Evolutionary conservation across 2,329 filamentous ascomycete species (phyloP).

Genomic region (Pseudogymnoascus sp.): DNA sequence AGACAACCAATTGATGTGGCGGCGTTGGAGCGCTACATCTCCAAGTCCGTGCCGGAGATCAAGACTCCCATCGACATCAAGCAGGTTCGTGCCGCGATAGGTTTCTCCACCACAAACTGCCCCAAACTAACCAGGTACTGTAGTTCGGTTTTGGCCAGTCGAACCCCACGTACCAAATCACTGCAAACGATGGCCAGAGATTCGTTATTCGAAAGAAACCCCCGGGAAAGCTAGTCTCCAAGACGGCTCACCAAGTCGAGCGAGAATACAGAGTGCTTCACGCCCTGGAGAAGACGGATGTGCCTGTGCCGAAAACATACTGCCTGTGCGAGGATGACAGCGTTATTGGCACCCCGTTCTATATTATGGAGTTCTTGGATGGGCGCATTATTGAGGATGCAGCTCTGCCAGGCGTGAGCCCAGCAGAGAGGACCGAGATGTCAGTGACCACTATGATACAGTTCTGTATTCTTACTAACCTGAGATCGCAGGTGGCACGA

Average conservation of each 20-base stretch:
- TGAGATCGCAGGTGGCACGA: slow-evolving; percentile 59
- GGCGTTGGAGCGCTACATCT: slow-evolving; percentile 72
- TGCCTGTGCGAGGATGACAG: slow-evolving; percentile 75
- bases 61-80: slow-evolving; percentile 77
- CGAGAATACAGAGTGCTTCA: slow-evolving; percentile 88
- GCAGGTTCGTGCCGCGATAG: slow-evolving; percentile 52
- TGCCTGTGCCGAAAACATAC: slow-evolving; percentile 77
- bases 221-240: slow-evolving; percentile 84
- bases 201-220: slow-evolving; percentile 97
- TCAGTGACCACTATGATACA: slow-evolving; percentile 30
- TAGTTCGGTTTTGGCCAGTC: slow-evolving; percentile 97
- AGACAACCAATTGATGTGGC: slow-evolving; percentile 83
- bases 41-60: slow-evolving; percentile 72
- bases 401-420: slow-evolving; percentile 62
- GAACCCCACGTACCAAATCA: slow-evolving; percentile 93
- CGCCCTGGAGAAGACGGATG: slow-evolving; percentile 69
- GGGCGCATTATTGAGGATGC: slow-evolving; percentile 91
- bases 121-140: background rate
- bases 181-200: slow-evolving; percentile 56
- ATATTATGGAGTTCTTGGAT: slow-evolving; percentile 93
- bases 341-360: slow-evolving; percentile 85
- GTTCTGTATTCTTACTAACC: background rate
- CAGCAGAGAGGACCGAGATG: slow-evolving; percentile 66
- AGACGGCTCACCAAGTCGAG: slow-evolving; percentile 93
- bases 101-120: background rate